Conservation (phyloP, 805 yeast species). For the Candida michaelii region DNA sequence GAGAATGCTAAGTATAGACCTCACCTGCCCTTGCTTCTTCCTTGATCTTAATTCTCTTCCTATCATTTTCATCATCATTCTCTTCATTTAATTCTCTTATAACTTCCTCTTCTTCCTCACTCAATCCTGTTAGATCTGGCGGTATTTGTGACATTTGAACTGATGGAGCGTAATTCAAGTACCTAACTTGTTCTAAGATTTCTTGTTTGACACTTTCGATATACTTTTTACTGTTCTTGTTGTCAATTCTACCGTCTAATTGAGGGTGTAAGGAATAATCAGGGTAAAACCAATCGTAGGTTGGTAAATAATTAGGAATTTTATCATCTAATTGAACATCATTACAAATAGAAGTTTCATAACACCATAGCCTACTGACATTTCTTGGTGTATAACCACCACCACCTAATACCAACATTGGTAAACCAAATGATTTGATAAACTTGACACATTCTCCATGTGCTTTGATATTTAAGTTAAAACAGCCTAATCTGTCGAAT, state of each 20-base stretch:
- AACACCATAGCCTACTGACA: conserved; percentile 93
- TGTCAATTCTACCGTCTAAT: conserved; percentile 62
- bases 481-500: conserved; percentile 90
- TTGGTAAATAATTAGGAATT: conserved; percentile 69
- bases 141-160: conserved; percentile 91
- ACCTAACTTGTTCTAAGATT: conserved; percentile 77
- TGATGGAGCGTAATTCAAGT: conserved; percentile 87
- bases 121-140: conserved; percentile 53
- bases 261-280: conserved; percentile 86
- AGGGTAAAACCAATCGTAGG: conserved; percentile 82
- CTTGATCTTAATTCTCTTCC: conserved; percentile 14
- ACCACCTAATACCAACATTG: conserved; percentile 91
- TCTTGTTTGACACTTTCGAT: conserved; percentile 76
- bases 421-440: conserved; percentile 85
- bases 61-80: conserved; percentile 14
- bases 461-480: conserved; percentile 86
- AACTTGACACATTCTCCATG: conserved; percentile 95
- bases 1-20: background rate
- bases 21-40: conserved; percentile 27
- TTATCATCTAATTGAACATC: conserved; percentile 50
- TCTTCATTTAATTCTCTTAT: conserved; percentile 40
- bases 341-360: conserved; percentile 80
- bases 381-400: conserved; percentile 98
- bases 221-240: conserved; percentile 79
- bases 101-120: conserved; percentile 42